Base-by-base conservation (phyloP, 140 eudicot genomes). In the Artemisia princeps region DNA sequence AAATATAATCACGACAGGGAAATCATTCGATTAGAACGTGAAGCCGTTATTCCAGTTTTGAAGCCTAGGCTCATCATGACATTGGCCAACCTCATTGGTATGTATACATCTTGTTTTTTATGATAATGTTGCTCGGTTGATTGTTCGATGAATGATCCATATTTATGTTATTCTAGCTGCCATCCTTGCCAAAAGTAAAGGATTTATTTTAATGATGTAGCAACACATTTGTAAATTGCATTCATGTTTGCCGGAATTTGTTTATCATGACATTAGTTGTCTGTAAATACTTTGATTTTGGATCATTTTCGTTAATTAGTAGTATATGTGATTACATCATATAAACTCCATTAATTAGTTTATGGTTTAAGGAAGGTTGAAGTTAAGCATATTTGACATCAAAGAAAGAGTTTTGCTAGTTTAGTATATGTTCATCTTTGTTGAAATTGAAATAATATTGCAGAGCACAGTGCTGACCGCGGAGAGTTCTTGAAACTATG, bases 21-120 rank as follows among this genome's bases (percentile, higher is more conserved):
- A 23, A 85, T 91, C 4, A 87, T 91, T 53, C 87, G 89, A 19
- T 71, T 91, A 76, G 97, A 91, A 79, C 76, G 84, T 22, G 97
- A 91, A 79, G 80, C 97, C 0, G 95, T 87, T 0, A 87, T 87
- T 75, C 97, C 97, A 24, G 55, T 91, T 62, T 75, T 91, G 78
- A 91, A 91, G 75, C 97, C 97, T 17, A 85, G 64, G 72, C 86
- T 87, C 75, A 83, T 83, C 75, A 86, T 91, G 91, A 80, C 82
- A 73, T 65, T 91, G 72, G 94, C 95, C 70, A 85, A 91, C 75
- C 97, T 90, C 80, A 90, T 87, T 57, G 97, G 97, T 86, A 75
- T 40, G 13, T 68, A 40, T 2, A 5, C 20, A 6, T 40, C 12
- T 51, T 2, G 33, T 20, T 7, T 17, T 20, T 8, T 51, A 26